Conservation (phyloP, 1,139 yeast species). For the Saccharomycopsis phalli region DNA sequence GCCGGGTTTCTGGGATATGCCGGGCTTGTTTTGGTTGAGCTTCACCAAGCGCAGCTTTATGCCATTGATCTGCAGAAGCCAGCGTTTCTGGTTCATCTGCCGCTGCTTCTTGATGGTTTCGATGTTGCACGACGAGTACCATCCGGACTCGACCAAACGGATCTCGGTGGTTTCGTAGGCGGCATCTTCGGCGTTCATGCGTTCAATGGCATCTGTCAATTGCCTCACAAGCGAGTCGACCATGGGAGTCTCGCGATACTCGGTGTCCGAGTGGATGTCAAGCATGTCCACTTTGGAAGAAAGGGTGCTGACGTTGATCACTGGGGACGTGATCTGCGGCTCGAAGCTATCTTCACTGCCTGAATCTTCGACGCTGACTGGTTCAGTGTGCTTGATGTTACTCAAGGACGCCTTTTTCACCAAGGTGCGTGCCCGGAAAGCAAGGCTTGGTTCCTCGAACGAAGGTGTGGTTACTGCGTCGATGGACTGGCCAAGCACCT, state of each 20-base stretch:
- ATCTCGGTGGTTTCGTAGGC: constrained; percentile 17
- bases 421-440: constrained; percentile 6
- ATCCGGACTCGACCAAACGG: constrained; percentile 18
- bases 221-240: not conserved
- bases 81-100: constrained; percentile 5
- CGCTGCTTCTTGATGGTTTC: constrained; percentile 14
- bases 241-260: too few relatives aligned
- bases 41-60: constrained; percentile 8
- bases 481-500: not conserved
- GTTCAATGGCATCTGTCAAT: constrained; percentile 10
- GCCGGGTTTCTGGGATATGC: too few relatives aligned
- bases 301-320: constrained; percentile 17
- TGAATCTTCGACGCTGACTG: not conserved
- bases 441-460: not conserved
- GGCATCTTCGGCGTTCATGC: constrained; percentile 10
- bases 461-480: not conserved
- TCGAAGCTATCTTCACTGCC: constrained; percentile 2
- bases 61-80: constrained; percentile 11
- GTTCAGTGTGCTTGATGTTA: constrained; percentile 3
- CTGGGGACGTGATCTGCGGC: constrained; percentile 13
- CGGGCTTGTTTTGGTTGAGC: constrained; percentile 5
- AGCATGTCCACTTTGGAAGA: not conserved
- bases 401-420: constrained; percentile 16
- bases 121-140: constrained; percentile 19
- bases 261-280: not conserved